A percentile compares a stretch with the other conserved stretches of the same genome.
Conservation (phyloP, 257 asterid species). For the Solanum paucissectum region DNA sequence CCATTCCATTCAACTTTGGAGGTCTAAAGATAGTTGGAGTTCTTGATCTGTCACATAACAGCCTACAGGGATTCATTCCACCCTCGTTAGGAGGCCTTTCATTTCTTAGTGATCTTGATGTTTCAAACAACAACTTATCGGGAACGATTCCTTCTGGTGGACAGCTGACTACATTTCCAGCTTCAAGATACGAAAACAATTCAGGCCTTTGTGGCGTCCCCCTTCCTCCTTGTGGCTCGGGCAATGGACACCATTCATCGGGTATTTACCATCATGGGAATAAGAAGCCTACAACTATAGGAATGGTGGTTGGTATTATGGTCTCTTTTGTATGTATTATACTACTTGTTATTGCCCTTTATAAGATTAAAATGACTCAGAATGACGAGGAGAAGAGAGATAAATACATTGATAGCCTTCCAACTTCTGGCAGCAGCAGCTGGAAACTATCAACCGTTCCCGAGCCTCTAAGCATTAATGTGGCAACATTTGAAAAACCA, state of each 20-base stretch:
- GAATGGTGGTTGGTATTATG: conserved; percentile 70
- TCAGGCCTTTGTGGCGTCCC: conserved; percentile 92
- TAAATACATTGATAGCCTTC: conserved; percentile 83
- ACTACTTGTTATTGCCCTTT: conserved; percentile 53
- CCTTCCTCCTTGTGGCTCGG: conserved; percentile 42
- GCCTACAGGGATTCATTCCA: conserved; percentile 60
- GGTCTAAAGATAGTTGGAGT: conserved; percentile 66
- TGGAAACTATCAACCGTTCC: conserved; percentile 79
- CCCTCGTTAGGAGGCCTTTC: conserved; percentile 68
- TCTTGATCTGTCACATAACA: conserved; percentile 77
- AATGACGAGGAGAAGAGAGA: conserved; percentile 51
- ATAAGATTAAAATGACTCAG: conserved; percentile 30
- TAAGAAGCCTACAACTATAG: conserved; percentile 45
- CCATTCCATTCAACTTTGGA: conserved; percentile 63
- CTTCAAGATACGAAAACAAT: conserved; percentile 69
- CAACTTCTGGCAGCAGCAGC: conserved; percentile 81
- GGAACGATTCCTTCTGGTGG: conserved; percentile 76
- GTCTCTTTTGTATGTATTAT: conserved; percentile 38
- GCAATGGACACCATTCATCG: conserved; percentile 11
- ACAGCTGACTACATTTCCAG: conserved; percentile 78
- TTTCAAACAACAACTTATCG: conserved; percentile 71
- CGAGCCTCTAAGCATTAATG: conserved; percentile 91
- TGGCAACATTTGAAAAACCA: conserved; percentile 88
- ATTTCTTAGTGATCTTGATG: conserved; percentile 80
- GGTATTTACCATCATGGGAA: conserved; percentile 15